phyloP scores from a whole-genome alignment of 108 stramenopile genomes.

The Nitzschia sp. region DNA sequence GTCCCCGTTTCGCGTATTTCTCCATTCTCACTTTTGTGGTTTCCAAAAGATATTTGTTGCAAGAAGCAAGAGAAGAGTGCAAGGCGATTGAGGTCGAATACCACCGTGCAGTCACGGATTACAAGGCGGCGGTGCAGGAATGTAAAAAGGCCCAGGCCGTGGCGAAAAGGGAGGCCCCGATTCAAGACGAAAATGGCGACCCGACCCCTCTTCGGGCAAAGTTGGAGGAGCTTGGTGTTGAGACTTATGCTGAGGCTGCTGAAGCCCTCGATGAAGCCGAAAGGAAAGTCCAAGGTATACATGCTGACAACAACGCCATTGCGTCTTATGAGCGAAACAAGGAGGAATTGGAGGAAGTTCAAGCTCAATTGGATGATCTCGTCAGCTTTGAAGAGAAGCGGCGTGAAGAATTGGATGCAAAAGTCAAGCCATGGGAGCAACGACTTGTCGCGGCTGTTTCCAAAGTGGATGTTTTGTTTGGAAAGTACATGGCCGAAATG shows the following conservation, averaged over 20 bases:
- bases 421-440: conserved; percentile 54
- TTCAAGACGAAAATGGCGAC: conserved; percentile 49
- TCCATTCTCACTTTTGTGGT: neutral
- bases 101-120: neutral
- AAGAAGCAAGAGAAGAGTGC: conserved; percentile 9
- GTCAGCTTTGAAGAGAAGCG: conserved; percentile 42
- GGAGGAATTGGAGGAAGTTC: conserved; percentile 55
- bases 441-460: conserved; percentile 50
- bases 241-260: conserved; percentile 45
- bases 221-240: conserved; percentile 28
- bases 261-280: conserved; percentile 66
- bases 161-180: conserved; percentile 38
- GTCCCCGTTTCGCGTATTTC: neutral
- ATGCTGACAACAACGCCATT: conserved; percentile 69
- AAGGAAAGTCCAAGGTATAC: conserved; percentile 53
- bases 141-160: neutral
- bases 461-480: conserved; percentile 61
- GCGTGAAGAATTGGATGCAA: conserved; percentile 46
- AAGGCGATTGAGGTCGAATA: neutral
- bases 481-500: conserved; percentile 85
- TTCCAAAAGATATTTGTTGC: conserved; percentile 1
- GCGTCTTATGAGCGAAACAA: conserved; percentile 61
- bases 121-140: neutral
- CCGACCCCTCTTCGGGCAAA: conserved; percentile 31
- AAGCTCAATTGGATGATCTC: conserved; percentile 55